Evolutionary conservation across 257 asterid genomes (phyloP), one percentile per base, ranked within the genome.

Genomic region (Thymus mandschuricus): DNA sequence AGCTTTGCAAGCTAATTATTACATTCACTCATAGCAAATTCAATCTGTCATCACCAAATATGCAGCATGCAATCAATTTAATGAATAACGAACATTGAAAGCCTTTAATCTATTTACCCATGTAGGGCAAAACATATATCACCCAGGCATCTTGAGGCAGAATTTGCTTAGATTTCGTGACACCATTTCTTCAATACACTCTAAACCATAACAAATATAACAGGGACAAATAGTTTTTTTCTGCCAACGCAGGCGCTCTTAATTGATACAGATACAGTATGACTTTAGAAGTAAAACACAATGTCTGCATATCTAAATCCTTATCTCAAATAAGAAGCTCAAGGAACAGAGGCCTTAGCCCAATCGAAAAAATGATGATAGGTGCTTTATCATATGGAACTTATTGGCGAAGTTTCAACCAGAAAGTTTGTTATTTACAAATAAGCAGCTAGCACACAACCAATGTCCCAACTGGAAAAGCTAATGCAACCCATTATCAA

Each of bases 381-480:
- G 66, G 50, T 59, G 68, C 41, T 70, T 34, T 30, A 70, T 68
- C 81, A 79, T 33, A 62, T 35, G 44, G 55, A 66, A 54, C 74
- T 64, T 62, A 67, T 62, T 71, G 64, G 50, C 69, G 66, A 61
- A 7, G 61, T 76, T 51, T n/a, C 75, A 46, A 74, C 66, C 35
- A 51, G 54, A 35, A 54, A 60, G 73, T 72, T 73, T 76, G 62
- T 67, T 82, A 80, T 80, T 80, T 83, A 80, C 87, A 83, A 66
- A 80, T 52, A 68, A 65, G 71, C 76, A 65, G 71, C 76, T 64
- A 76, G 62, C 34, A 34, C 55, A 67, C 69, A 79, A 46, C 74
- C 84, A 71, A 64, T 51, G 81, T 64, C 71, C 76, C 69, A 71
- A 79, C 38, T 65, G 52, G 50, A 59, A 62, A 68, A 60, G 55